phyloP scores from a whole-genome alignment of 75 land plant genomes.

The Chamaecyparis obtusa region DNA sequence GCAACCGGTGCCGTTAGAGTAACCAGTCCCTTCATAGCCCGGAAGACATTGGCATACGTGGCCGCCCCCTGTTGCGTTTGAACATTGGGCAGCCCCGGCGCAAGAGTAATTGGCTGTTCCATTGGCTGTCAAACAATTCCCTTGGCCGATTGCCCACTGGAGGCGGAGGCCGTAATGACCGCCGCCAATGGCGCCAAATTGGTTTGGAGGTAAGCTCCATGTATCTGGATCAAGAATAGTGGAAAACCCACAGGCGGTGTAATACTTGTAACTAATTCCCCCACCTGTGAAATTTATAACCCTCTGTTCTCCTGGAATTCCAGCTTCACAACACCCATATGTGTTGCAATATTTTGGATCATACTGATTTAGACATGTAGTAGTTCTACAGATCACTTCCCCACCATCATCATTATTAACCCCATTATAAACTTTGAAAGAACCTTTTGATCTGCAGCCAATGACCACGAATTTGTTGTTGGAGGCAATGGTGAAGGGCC shows the following conservation, averaged over 20 bases:
- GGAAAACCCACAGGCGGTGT: not conserved
- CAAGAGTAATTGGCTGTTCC: too few species aligned
- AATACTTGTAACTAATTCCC: not conserved
- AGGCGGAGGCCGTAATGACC: too few species aligned
- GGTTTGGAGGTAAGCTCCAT: too few species aligned
- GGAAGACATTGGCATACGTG: too few species aligned
- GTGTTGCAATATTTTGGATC: not conserved
- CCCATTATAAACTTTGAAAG: not conserved
- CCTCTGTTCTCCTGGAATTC: not conserved
- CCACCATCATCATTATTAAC: not conserved
- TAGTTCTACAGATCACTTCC: not conserved
- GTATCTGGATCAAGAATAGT: not conserved
- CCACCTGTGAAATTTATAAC: not conserved
- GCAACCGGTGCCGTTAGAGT: too few species aligned
- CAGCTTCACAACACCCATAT: not conserved
- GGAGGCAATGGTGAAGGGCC: conserved; percentile 1
- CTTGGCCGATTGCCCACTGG: too few species aligned
- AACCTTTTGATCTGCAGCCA: not conserved
- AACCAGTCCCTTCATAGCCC: too few species aligned
- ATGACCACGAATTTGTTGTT: not conserved
- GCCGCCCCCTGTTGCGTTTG: too few species aligned
- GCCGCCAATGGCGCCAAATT: too few species aligned
- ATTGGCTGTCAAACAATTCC: too few species aligned
- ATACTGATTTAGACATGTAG: not conserved
- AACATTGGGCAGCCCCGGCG: too few species aligned